Evolutionary conservation across 2,329 filamentous ascomycete species (phyloP), one percentile per base, ranked within the genome.

Genomic region (Pseudocercospora macadamiae): DNA sequence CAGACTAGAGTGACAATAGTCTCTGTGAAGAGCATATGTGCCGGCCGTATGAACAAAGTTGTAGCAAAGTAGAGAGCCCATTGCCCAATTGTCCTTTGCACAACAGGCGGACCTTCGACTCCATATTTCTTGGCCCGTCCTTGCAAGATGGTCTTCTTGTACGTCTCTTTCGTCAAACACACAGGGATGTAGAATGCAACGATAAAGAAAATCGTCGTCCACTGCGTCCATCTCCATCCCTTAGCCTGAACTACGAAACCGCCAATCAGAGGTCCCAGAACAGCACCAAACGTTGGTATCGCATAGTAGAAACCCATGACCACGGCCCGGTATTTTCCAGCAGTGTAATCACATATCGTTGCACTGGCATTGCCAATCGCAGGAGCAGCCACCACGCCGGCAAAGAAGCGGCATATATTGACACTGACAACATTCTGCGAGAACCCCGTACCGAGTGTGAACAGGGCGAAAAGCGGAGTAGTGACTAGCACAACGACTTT

Each of bases 391-490:
- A 72, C 81, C 32, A 86, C 77, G 0, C 68, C 70, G 67, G 82
- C 80, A 48, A 86, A 75, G 71, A 86, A 72, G 23, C 71, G 64
- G 48, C 70, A 72, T 6, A 71, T 55, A 8, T 60, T 61, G 23
- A 73, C 37, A 12, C 62, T 53, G 1, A 61, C 59, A 12, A 72
- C 52, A 26, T 44, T 59, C 3, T 59, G 51, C 1, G 69, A 66
- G 47, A 72, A 64, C n/a, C 70, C 71, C 14, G 71, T 66, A 18
- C 70, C 71, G 9, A 73, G 55, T 3, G 64, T 73, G 61, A 77
- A 76, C 4, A 74, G 60, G 16, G 70, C 70, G 51, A 75, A 75
- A 10, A 72, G 55, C 1, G 74, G 73, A 8, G 70, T 69, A 2
- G 74, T 73, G 7, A 67, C 61, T 28, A 77, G 59, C 34, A 75